A percentile compares a stretch with the other conserved stretches of the same genome.
phyloP scores from a whole-genome alignment of 305 asterid genomes.

The Euphrasia arctica region DNA sequence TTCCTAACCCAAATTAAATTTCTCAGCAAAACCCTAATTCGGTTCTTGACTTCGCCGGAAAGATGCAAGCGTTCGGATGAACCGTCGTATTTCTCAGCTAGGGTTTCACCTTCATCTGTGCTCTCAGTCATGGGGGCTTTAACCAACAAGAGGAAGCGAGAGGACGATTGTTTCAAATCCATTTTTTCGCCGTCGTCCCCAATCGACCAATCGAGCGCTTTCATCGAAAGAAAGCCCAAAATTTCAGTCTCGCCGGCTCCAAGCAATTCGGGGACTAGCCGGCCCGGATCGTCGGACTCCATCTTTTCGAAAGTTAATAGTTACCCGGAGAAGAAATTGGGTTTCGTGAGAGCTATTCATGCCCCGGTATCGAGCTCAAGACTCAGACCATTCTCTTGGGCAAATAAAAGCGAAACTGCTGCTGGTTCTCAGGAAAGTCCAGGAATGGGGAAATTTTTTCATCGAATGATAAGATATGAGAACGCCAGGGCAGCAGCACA shows the following conservation, averaged over 20 bases:
- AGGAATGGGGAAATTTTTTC: constrained; percentile 32
- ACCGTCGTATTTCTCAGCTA: constrained; percentile 4
- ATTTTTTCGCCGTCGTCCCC: constrained; percentile 25
- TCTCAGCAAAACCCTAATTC: constrained; percentile 11
- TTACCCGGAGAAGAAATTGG: constrained; percentile 33
- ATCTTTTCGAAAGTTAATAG: constrained; percentile 22
- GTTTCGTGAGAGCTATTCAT: constrained; percentile 32
- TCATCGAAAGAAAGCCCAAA: constrained; percentile 35
- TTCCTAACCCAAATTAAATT: background rate
- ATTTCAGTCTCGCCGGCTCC: constrained; percentile 17
- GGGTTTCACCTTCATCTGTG: background rate
- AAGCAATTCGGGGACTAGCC: background rate
- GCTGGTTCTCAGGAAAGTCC: constrained; percentile 18
- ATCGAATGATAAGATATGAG: background rate
- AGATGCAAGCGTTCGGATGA: constrained; percentile 13
- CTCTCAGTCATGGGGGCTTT: constrained; percentile 41
- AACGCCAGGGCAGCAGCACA: constrained; percentile 24
- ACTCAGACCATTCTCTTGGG: constrained; percentile 7
- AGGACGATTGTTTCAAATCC: constrained; percentile 29
- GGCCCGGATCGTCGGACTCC: constrained; percentile 1
- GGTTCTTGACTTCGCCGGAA: background rate
- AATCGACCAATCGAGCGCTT: constrained; percentile 18
- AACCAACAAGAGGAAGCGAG: constrained; percentile 39
- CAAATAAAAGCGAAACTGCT: constrained; percentile 14
- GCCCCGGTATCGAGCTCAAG: constrained; percentile 40